Evolutionary conservation across 2,329 filamentous ascomycete species (phyloP), one percentile per base, ranked within the genome.

Genomic region (Aureobasidium sp.): DNA sequence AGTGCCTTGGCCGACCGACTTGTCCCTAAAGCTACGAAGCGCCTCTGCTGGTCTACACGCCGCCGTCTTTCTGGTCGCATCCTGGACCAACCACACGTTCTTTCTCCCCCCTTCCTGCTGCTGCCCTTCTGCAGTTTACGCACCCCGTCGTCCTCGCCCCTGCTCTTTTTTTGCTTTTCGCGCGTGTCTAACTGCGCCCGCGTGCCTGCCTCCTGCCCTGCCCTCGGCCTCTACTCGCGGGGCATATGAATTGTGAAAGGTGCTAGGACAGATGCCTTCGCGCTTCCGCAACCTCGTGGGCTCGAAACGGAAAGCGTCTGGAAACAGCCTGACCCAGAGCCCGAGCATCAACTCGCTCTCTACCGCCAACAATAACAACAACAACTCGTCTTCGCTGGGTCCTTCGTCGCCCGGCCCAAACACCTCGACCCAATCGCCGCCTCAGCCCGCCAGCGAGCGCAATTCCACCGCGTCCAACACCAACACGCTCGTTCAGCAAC

Each of bases 261-360:
- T 66, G 61, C 57, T 57, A 53, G 89, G 84, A 83, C 89, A 86
- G 82, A 84, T 89, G 84, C 90, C 89, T 81, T 84, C 85, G 75
- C 86, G 87, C 78, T 85, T 90, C 76, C 89, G 89, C 82, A 84
- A 84, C 82, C 83, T 91, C 79, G 87, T 88, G 78, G 88, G 90
- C 81, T 87, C 87, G 79, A 90, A 89, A 84, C 87, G 88, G 77
- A 89, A 86, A 52, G 37, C 57, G 81, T 87, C 87, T 65, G 81
- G 81, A 69, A 81, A 79, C 74, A 79, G 75, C 73, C 74, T 71
- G 66, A 71, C 66, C 67, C 71, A 69, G 66, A 72, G 72, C 65
- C 74, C 72, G 67, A 72, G 75, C 63, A 73, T 75, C 64, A 72
- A 73, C 53, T 72, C 74, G 61, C 63, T 65, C 63, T 56, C 63